Evolutionary conservation across 495 filamentous ascomycete species (phyloP), one percentile per base, ranked within the genome.

Genomic region (Melanomma pulvis-pyrius): DNA sequence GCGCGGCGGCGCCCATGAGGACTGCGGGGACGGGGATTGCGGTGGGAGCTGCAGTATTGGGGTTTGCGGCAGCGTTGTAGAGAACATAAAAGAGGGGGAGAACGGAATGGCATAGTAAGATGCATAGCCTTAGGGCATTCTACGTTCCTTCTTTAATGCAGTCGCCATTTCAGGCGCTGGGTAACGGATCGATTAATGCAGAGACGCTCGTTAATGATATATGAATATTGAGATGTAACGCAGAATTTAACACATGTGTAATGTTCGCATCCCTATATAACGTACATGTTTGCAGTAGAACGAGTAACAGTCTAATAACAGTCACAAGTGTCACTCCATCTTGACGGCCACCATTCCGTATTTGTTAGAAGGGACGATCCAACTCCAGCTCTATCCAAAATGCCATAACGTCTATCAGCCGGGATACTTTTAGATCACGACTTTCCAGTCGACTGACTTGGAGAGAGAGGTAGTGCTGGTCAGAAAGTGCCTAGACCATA

Each of bases 21-120:
- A 61, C 62, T 22, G 63, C 44, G 11, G 55, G 36, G 3, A 57
- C 55, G 24, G 71, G 52, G 6, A 15, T 52, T 26, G 63, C 55
- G 15, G 60, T 68, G 52, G 68, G 48, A 17, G 71, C 53, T 49
- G 63, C 56, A 26, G 21, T 70, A 2, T 36, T 72, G 24, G 67
- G 67, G 5, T 30, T 65, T 52, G 61, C 57, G 8, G 55, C 58
- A 26, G 67, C 24, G 21, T 49, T 65, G 41, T 70, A 62, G 24
- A 15, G 34, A 21, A 6, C 1, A 5, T 2, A 21, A 41, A 50
- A 52, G 44, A 19, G 28, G 29, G 30, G 1, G 29, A 12, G 9
- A 13, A 28, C 11, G 2, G 13, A 28, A 21, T 61, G 55, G 9
- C 39, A 30, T 28, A 1, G 2, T 47, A 11, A 9, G 55, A 34